Base-by-base conservation (phyloP, 495 filamentous ascomycete species). In the Copromyces sp. region DNA sequence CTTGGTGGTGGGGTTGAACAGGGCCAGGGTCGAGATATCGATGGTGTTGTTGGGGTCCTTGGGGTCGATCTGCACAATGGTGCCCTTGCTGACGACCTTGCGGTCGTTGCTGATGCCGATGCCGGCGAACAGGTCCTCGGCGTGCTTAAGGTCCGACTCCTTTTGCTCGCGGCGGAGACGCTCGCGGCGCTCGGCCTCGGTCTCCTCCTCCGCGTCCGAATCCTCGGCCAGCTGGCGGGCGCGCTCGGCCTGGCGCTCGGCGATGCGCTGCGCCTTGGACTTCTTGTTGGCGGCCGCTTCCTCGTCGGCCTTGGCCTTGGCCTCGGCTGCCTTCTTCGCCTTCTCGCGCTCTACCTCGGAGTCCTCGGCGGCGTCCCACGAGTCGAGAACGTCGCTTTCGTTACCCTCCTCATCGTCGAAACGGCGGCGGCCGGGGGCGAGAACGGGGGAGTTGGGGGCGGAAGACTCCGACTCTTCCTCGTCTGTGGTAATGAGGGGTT, bases 341-440 rank as follows among this genome's bases (percentile, higher is more conserved):
- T 97, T 98, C 82, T 97, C 94, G 75, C 93, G 92, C 84, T 99
- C 96, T 70, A 90, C 94, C 78, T 99, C 96, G 69, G 93, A 96
- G 84, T 99, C 96, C 78, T 98, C 95, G 72, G 92, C 95, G 47
- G 93, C 95, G 76, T 97, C 94, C 96, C 96, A 99, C 29, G 93
- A 95, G 65, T 99, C 96, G 72, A 98, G 88, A 72, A 98, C 93
- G 82, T 98, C 94, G 80, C 84, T 86, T 68, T 95, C 94, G 2
- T 91, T 89, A 40, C 89, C 93, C 81, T 97, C 94, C 79, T 98
- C 95, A 77, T 99, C 95, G 75, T 96, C 94, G 77, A 95, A 98
- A 80, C 93, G 93, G 79, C 87, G 73, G 68, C 82, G 82, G 32
- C 83, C 81, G 32, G 73, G 72, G 72, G 88, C 85, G 44, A 86